These are phyloP conservation scores for Pichia kudriavzevii DNA, from an alignment of 1,139 yeast genomes.

Conservation along the genomic window DNA sequence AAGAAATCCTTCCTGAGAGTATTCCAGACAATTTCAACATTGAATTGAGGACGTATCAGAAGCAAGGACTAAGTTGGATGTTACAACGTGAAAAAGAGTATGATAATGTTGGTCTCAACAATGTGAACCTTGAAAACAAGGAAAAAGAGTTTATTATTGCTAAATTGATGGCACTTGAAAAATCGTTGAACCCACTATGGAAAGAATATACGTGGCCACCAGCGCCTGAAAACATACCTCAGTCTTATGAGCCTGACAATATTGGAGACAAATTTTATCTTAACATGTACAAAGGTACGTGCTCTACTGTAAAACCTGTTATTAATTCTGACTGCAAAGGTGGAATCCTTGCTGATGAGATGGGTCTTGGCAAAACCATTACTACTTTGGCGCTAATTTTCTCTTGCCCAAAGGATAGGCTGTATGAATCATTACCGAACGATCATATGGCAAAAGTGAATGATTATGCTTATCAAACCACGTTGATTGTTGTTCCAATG, in stretches of 20 bases:
- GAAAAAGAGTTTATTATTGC: conserved; percentile 21
- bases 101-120: conserved; percentile 30
- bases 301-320: conserved; percentile 61
- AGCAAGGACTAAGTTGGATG: conserved; percentile 82
- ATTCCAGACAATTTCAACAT: conserved; percentile 58
- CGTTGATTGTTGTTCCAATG: conserved; percentile 85
- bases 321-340: conserved; percentile 56
- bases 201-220: conserved; percentile 70
- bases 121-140: conserved; percentile 18
- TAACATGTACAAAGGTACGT: conserved; percentile 76
- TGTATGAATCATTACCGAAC: conserved; percentile 8
- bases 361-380: conserved; percentile 94
- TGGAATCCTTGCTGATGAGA: conserved; percentile 93
- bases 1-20: conserved; percentile 48
- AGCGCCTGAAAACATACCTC: conserved; percentile 10
- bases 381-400: conserved; percentile 71
- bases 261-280: conserved; percentile 49
- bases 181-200: conserved; percentile 82
- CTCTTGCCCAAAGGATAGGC: conserved; percentile 47
- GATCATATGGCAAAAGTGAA: conserved; percentile 11
- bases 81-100: conserved; percentile 54
- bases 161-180: conserved; percentile 29
- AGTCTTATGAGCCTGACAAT: neutral
- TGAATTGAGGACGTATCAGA: conserved; percentile 62
- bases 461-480: conserved; percentile 61